Base-by-base conservation (phyloP, 192 early-diverging fungal species). In the Coemansia sp. region DNA sequence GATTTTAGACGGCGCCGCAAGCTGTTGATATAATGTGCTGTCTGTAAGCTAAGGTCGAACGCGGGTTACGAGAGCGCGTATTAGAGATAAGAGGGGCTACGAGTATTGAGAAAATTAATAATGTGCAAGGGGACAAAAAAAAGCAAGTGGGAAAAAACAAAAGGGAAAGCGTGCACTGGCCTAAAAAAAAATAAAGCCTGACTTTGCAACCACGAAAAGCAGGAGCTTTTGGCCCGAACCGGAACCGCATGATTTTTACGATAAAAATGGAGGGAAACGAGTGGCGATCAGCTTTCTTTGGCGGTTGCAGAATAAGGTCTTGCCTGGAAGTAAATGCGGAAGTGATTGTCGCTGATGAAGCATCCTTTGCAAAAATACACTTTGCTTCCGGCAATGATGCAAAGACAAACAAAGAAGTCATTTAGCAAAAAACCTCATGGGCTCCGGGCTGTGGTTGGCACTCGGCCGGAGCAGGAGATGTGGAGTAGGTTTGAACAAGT, bases 211-310 rank as follows among this genome's bases (percentile, higher is more conserved):
- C 36, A 37, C 3, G 16, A 23, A 30, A 49, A 49, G 15, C 15
- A n/a, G 48, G 16, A 14, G 6, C 13, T 31, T 33, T 6, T 26
- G 23, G 23, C 23, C n/a, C 15, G 28, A 50, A 31, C 48, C 48
- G 28, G 48, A 33, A 50, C 48, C 28, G 48, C 48, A 50, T 50
- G 30, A 50, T 50, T 50, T 50, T 30, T 16, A 15, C 15, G 46
- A 48, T 26, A 28, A 48, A 48, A 48, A 48, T 15, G 19, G 20
- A n/a, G 46, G 46, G 13, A 23, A 23, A 15, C 13, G 8, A 4
- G 46, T 48, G 40, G 40, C 40, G 40, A 42, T 42, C 40, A n/a
- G 6, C 37, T 39, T 18, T 3, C 40, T 42, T 18, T 16, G 8
- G 40, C 8, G 40, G 40, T 16, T 16, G 40, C 14, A 42, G 23